Evolutionary conservation across 306 rosid species (phyloP).

Genomic region (Cicer pinnatifidum): DNA sequence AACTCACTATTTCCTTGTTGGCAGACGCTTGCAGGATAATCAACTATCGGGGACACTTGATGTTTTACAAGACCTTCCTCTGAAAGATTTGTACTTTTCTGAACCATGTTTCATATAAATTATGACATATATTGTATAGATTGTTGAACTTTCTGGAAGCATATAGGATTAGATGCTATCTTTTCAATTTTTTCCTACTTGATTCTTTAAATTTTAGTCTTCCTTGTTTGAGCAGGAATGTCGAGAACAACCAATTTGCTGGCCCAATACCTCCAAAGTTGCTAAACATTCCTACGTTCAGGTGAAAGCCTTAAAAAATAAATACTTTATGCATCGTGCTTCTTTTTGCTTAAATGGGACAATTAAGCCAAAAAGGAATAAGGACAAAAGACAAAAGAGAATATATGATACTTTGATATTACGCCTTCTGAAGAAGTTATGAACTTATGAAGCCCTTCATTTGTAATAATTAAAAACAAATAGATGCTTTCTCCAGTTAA

Average conservation of each 20-base stretch:
- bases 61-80: constrained; percentile 79
- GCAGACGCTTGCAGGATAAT: constrained; percentile 88
- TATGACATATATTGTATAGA: constrained; percentile 24
- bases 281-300: constrained; percentile 73
- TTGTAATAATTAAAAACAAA: constrained; percentile 18
- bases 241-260: constrained; percentile 76
- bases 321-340: constrained; percentile 16
- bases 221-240: constrained; percentile 71
- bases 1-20: constrained; percentile 51
- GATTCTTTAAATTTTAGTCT: constrained; percentile 35
- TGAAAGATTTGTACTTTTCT: constrained; percentile 77
- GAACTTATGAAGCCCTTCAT: not conserved
- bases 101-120: constrained; percentile 43
- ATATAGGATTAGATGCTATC: constrained; percentile 20
- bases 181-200: constrained; percentile 14
- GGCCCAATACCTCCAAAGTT: constrained; percentile 93
- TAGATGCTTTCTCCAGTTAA: constrained; percentile 28
- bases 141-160: constrained; percentile 32
- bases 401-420: not conserved
- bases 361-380: constrained; percentile 21
- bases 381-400: constrained; percentile 10
- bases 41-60: constrained; percentile 83
- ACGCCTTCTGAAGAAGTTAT: not conserved
- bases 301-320: constrained; percentile 52
- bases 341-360: constrained; percentile 38